Evolutionary conservation across 1,284 basidiomycete genomes (phyloP), one percentile per base, ranked within the genome.

Genomic region (Ustilago sp.): DNA sequence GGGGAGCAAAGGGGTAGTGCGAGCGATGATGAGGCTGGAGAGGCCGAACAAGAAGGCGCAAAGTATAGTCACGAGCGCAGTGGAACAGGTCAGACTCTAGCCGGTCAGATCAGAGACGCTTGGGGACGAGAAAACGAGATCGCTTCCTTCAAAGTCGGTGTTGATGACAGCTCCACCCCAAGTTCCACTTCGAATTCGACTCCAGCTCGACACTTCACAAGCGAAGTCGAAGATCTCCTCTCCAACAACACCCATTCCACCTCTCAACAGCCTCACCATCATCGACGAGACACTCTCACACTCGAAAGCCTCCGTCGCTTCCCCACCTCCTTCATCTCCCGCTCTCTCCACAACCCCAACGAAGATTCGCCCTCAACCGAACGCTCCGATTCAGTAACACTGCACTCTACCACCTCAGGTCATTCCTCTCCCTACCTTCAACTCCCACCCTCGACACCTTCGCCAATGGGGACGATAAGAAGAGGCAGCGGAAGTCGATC

Each of bases 21-120:
- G 47, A 58, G 45, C 31, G 38, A 39, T 11, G 63, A 53, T 31
- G 57, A 50, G 15, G 32, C 48, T 1, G 43, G 57, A 38, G 66
- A 67, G n/a, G 59, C 63, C 32, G 74, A 50, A 9, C 63, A 64
- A 5, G 73, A 58, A 6, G 65, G 52, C 8, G 31, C n/a, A 8
- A 5, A 35, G 36, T 53, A 53, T 36, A 53, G 39, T n/a, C 63
- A 67, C 11, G 39, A 34, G 6, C 58, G 68, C 23, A 60, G 51
- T 11, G 59, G 53, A 11, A 67, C 69, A 11, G 57, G 64, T 12
- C 70, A 67, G 36, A 72, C 70, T 23, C 53, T 72, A 19, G 70
- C 70, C 6, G 64, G 64, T 13, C 70, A 63, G 50, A 72, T 72
- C 23, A 56, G 64, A 12, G 70, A 72, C 41, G 70, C 64, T 7